phyloP scores from a whole-genome alignment of 106 monocot species.

The Xerophyta viscosa region DNA sequence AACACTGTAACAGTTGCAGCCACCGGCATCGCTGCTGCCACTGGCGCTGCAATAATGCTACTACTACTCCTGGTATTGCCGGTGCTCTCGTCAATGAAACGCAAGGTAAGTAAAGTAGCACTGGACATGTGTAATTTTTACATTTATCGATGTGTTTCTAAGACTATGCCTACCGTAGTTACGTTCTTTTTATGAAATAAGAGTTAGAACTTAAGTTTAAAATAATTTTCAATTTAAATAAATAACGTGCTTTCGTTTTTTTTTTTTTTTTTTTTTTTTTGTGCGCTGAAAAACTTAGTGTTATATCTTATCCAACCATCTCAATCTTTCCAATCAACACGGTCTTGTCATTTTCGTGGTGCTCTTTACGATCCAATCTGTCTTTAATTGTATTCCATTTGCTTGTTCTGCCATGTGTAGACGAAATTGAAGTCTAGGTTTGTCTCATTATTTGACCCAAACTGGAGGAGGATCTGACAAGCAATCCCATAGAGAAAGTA shows the following conservation, averaged over 20 bases:
- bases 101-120: slow-evolving; percentile 31
- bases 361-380: too few species aligned
- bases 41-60: slow-evolving; percentile 5
- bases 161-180: too few species aligned
- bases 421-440: not conserved
- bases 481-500: not conserved
- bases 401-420: not conserved
- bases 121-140: not conserved
- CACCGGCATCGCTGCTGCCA: not conserved
- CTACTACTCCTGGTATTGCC: slow-evolving; percentile 1
- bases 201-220: too few species aligned
- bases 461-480: not conserved
- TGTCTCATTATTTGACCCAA: slow-evolving; percentile 1
- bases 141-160: too few species aligned
- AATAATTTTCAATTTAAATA: too few species aligned
- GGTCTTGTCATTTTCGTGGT: too few species aligned
- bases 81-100: slow-evolving; percentile 14
- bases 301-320: too few species aligned
- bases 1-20: not conserved
- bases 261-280: too few species aligned
- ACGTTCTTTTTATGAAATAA: too few species aligned
- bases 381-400: not conserved
- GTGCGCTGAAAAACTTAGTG: too few species aligned
- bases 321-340: too few species aligned
- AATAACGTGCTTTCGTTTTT: too few species aligned